Conservation (phyloP, 148 eudicot genomes). For the Rhododendron ferrugineum region DNA sequence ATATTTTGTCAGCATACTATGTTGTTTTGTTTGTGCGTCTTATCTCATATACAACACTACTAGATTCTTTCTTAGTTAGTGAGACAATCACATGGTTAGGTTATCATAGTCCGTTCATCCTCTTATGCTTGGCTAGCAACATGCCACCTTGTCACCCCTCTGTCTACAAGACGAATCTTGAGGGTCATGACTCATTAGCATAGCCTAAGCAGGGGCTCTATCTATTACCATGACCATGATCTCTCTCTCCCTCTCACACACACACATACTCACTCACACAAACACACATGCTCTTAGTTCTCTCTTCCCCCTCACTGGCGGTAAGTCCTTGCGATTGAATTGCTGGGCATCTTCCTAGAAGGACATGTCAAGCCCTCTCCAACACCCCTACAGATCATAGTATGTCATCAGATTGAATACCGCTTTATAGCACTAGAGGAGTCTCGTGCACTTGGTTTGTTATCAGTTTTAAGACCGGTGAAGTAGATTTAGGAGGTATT, state of each 20-base stretch:
- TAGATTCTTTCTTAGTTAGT: background rate
- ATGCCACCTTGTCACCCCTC: background rate
- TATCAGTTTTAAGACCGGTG: background rate
- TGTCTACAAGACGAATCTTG: background rate
- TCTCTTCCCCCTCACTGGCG: background rate
- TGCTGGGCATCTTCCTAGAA: background rate
- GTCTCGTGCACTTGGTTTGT: background rate
- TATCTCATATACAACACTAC: background rate
- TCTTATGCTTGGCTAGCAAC: background rate
- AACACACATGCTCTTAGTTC: background rate
- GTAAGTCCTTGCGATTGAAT: background rate
- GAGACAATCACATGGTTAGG: background rate
- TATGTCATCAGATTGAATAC: background rate
- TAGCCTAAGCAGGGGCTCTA: background rate
- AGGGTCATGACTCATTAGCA: background rate
- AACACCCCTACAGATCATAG: background rate
- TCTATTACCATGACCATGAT: background rate
- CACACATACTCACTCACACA: background rate
- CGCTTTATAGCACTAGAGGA: background rate
- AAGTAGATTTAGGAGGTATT: background rate
- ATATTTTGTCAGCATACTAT: background rate
- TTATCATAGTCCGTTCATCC: background rate
- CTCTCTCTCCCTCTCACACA: background rate
- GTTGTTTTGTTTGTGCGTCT: background rate
- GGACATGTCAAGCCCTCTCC: background rate